These are phyloP conservation scores for Saturnispora serradocipensis DNA, from an alignment of 805 yeast species.

Conservation along the genomic window DNA sequence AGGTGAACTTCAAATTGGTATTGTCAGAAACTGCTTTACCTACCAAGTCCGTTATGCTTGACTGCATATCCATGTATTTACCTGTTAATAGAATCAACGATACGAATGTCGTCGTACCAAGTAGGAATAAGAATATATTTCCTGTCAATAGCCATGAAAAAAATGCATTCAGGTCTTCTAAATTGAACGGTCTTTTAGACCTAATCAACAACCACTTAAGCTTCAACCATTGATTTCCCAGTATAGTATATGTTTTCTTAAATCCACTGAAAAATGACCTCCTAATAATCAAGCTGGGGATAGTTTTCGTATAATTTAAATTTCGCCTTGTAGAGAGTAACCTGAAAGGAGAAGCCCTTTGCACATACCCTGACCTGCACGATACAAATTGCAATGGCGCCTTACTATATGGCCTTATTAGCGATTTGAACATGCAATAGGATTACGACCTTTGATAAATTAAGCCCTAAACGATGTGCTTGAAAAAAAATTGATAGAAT, in stretches of 20 bases:
- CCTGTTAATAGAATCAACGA: constrained; percentile 67
- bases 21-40: constrained; percentile 82
- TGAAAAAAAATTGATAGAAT: neutral
- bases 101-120: constrained; percentile 90
- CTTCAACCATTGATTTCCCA: constrained; percentile 15
- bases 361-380: neutral
- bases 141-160: constrained; percentile 90
- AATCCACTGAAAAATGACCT: neutral
- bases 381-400: neutral
- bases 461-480: neutral
- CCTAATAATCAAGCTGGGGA: neutral
- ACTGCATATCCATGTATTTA: constrained; percentile 85
- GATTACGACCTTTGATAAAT: neutral
- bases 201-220: constrained; percentile 68
- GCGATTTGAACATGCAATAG: neutral
- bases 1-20: constrained; percentile 72
- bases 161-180: constrained; percentile 87
- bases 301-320: neutral
- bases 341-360: neutral
- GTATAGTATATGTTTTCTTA: neutral
- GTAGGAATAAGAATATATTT: constrained; percentile 63
- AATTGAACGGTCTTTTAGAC: constrained; percentile 75
- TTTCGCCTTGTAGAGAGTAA: neutral
- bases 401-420: neutral
- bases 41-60: constrained; percentile 67